phyloP scores from a whole-genome alignment of 148 eudicot genomes.

The Euryodendron excelsum region DNA sequence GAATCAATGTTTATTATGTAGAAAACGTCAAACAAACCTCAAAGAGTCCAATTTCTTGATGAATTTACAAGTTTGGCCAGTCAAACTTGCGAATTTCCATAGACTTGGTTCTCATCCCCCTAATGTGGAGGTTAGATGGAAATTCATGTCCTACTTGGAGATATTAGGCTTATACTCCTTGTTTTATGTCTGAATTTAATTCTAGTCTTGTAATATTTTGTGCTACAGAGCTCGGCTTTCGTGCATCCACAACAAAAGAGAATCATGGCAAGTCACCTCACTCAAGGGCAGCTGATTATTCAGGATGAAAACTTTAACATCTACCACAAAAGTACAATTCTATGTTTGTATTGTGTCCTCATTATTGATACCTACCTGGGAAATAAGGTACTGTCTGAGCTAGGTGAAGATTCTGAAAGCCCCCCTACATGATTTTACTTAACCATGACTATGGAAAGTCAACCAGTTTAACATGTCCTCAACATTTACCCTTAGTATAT shows the following conservation, averaged over 20 bases:
- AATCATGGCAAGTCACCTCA: slow-evolving; percentile 15
- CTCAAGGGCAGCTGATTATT: slow-evolving; percentile 12
- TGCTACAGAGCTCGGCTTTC: not conserved
- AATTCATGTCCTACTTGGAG: not conserved
- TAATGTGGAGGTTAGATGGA: too few species aligned
- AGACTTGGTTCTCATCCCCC: too few species aligned
- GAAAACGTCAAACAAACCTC: too few species aligned
- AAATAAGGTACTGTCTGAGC: not conserved
- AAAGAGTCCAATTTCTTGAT: too few species aligned
- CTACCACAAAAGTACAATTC: slow-evolving; percentile 14
- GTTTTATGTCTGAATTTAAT: not conserved
- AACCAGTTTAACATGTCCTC: not conserved
- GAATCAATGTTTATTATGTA: not conserved
- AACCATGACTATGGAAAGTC: not conserved
- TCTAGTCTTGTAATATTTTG: not conserved
- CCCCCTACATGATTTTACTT: not conserved
- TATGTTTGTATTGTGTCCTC: not conserved
- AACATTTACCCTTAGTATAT: not conserved
- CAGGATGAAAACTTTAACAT: slow-evolving; percentile 17
- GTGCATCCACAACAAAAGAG: not conserved
- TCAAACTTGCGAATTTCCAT: too few species aligned
- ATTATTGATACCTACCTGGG: not conserved
- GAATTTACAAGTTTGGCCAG: too few species aligned
- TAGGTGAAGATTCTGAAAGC: not conserved
- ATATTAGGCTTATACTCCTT: not conserved